Percentiles rank a stretch among this genome's conserved stretches.
These are phyloP conservation scores for Chlorella sp. DNA, from an alignment of 139 green algal species.

Conservation along the genomic window DNA sequence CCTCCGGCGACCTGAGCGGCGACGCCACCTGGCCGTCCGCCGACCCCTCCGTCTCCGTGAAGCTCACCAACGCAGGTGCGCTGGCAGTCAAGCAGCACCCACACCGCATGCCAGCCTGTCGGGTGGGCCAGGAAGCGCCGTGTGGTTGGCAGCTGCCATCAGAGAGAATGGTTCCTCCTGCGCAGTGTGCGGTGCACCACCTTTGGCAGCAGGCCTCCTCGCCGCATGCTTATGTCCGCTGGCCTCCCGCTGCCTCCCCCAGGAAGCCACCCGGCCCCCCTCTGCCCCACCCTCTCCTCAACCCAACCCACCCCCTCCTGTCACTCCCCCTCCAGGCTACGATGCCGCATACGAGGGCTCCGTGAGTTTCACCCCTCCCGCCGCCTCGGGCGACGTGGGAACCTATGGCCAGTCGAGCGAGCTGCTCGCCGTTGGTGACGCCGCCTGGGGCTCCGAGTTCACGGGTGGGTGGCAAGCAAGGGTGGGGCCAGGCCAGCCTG, in stretches of 20 bases:
- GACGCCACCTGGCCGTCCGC: not conserved
- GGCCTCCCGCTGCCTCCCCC: not conserved
- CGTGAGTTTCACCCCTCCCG: not conserved
- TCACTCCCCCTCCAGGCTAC: not conserved
- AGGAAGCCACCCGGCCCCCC: not conserved
- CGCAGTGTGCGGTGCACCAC: not conserved
- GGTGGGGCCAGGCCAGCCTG: too few species aligned
- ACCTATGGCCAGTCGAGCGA: conserved; percentile 9
- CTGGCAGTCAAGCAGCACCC: too few species aligned
- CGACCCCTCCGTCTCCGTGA: not conserved
- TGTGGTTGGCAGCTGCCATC: not conserved
- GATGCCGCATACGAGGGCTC: conserved; percentile 11
- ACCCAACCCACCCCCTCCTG: not conserved
- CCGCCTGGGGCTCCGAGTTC: conserved; percentile 21
- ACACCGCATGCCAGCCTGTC: too few species aligned
- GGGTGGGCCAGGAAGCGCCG: not conserved
- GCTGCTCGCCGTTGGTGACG: not conserved
- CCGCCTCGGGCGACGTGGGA: not conserved
- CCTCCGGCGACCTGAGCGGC: not conserved
- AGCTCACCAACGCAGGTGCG: conserved; percentile 6
- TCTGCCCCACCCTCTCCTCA: not conserved
- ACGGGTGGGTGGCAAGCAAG: not conserved
- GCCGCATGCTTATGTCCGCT: not conserved
- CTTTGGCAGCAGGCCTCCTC: not conserved
- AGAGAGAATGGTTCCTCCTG: not conserved